Base-by-base conservation (phyloP, 768 basidiomycete species). In the Boletus sp. region DNA sequence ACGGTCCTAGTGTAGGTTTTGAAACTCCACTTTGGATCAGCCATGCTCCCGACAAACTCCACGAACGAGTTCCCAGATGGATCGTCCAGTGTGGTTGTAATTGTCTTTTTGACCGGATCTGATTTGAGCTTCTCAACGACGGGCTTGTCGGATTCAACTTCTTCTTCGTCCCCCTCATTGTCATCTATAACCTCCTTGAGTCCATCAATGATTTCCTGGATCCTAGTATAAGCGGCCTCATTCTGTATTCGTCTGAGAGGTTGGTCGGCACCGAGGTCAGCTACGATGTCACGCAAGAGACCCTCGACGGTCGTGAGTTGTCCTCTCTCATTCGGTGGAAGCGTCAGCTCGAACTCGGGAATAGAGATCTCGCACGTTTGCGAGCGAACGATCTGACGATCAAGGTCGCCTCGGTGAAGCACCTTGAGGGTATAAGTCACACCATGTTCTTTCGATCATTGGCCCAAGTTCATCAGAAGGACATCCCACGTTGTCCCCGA, bases 291-390 rank as follows among this genome's bases (percentile, higher is more conserved):
- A 27, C 87, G 81, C 32, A 99, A 72, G 58, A 98, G 82, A 35
- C 97, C 96, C 70, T 99, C 97, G 45, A 98, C 82, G 2, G 93
- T 99, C n/a, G 96, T 98, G 13, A 99, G 82, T 66, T 97, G 93
- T 10, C 96, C 96, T 15, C 91, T 83, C 10, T 84, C 83, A 1
- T 65, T 65, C 7, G 90, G 77, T 0, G 97, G 97, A 30, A 99
- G 89, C 2, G 93, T 96, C 56, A 99, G 79, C 60, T 93, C 85
- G 61, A 88, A 83, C 68, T 98, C 93, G 19, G 93, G 91, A 53
- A 99, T 87, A 42, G 76, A 66, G 62, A 98, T 80, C 53, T 90
- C 86, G 72, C 90, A 90, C 9, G 83, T 81, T 8, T 84, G 77
- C 2, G 94, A 94, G 60, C 95, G 91, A 63, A 99, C 90, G 62